Evolutionary conservation across 163 green algal genomes (phyloP).

Genomic region (Smithsoniella earleae): DNA sequence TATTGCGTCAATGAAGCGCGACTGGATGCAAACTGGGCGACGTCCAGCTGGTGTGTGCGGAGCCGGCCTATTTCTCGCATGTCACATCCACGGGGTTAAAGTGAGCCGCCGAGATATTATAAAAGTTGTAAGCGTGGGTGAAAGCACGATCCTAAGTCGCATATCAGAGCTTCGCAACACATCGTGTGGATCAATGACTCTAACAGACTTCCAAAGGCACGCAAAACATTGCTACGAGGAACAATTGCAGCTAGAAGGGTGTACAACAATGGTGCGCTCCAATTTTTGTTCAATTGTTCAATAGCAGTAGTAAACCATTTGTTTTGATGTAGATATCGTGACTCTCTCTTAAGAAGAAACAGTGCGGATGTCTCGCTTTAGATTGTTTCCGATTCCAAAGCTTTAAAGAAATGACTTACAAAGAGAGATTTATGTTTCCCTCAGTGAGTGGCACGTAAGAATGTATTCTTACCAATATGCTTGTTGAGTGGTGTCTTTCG

Average conservation of each 20-base stretch:
- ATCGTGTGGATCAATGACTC: slow-evolving; percentile 52
- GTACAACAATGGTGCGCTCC: neutral
- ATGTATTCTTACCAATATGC: too few species aligned
- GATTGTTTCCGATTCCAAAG: neutral
- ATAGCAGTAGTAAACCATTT: slow-evolving; percentile 18
- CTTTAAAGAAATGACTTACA: too few species aligned
- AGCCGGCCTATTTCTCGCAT: slow-evolving; percentile 86
- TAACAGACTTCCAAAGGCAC: slow-evolving; percentile 60
- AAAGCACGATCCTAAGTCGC: slow-evolving; percentile 76
- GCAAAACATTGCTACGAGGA: slow-evolving; percentile 38
- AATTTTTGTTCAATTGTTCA: slow-evolving; percentile 8
- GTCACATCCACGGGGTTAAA: slow-evolving; percentile 72
- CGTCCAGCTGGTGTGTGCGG: slow-evolving; percentile 84
- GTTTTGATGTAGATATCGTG: neutral
- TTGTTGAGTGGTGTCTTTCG: too few species aligned
- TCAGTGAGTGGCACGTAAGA: too few species aligned
- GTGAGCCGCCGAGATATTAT: slow-evolving; percentile 51
- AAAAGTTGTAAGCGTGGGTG: slow-evolving; percentile 84
- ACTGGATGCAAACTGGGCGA: slow-evolving; percentile 97
- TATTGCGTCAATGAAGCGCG: slow-evolving; percentile 91
- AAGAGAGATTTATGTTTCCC: too few species aligned
- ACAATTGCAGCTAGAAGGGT: slow-evolving; percentile 30
- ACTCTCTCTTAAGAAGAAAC: neutral
- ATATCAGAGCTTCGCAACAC: slow-evolving; percentile 82
- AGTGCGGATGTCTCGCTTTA: neutral